Conservation (phyloP, 2,329 filamentous ascomycete genomes). For the Fusarium sp. region DNA sequence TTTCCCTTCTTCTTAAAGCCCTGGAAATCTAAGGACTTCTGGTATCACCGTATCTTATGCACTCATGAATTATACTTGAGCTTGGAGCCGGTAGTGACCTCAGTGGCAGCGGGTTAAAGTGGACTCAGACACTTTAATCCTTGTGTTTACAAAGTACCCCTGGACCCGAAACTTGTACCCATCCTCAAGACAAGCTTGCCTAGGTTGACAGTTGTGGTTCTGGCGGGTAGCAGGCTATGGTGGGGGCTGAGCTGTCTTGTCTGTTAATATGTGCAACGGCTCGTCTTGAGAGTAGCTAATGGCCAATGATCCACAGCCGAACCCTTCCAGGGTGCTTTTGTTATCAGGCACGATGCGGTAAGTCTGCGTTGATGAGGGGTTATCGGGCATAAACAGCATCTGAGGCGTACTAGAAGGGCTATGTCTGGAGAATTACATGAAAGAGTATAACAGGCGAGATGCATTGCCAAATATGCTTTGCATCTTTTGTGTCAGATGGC, state of each 20-base stretch:
- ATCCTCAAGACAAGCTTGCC: background rate
- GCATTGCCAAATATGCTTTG: background rate
- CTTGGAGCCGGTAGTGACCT: conserved; percentile 31
- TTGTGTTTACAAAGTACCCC: conserved; percentile 34
- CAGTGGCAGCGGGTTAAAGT: conserved; percentile 42
- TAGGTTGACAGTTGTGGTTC: too few relatives aligned
- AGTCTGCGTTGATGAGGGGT: conserved; percentile 6
- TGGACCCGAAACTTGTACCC: conserved; percentile 23
- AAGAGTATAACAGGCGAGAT: background rate
- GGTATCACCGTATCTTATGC: too few relatives aligned
- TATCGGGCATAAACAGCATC: conserved; percentile 9
- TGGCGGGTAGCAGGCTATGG: conserved; percentile 12
- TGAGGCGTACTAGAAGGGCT: conserved; percentile 12
- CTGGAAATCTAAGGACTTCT: too few relatives aligned
- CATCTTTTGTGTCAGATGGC: background rate
- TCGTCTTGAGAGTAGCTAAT: background rate
- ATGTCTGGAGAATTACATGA: background rate
- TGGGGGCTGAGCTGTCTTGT: conserved; percentile 16
- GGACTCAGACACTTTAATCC: conserved; percentile 28
- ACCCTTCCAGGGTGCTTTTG: background rate
- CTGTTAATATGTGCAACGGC: conserved; percentile 10
- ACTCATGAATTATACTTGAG: conserved; percentile 6
- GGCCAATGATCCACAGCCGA: conserved; percentile 30
- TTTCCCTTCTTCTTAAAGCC: too few relatives aligned
- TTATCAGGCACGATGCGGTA: conserved; percentile 8